Percentiles rank a stretch among this genome's conserved stretches.
These are phyloP conservation scores for Aspergillus ellipticus DNA, from an alignment of 495 filamentous ascomycete genomes.

Conservation along the genomic window DNA sequence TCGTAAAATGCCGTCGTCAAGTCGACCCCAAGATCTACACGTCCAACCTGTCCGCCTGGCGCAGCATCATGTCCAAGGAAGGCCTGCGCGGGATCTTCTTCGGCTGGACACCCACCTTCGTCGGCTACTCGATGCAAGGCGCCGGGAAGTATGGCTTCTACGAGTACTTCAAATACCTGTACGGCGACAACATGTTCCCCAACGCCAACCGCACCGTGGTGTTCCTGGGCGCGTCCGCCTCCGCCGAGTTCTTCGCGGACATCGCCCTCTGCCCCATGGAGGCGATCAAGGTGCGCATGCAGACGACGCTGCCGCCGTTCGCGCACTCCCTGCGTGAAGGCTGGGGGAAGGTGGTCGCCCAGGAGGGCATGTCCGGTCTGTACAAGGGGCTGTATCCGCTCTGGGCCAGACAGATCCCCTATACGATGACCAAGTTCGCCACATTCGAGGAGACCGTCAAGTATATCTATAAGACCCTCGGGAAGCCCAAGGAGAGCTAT, in stretches of 20 bases:
- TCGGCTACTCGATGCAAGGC: conserved; percentile 70
- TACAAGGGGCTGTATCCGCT: conserved; percentile 69
- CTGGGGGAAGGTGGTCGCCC: conserved; percentile 53
- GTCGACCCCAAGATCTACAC: conserved; percentile 68
- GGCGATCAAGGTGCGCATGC: conserved; percentile 71
- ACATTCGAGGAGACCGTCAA: conserved; percentile 68
- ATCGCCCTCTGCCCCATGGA: conserved; percentile 65
- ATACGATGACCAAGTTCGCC: conserved; percentile 76
- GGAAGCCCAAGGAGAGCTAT: conserved; percentile 62
- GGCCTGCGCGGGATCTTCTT: conserved; percentile 69
- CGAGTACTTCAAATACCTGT: conserved; percentile 70
- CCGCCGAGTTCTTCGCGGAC: conserved; percentile 68
- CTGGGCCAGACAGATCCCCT: conserved; percentile 70
- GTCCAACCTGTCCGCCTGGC: conserved; percentile 65
- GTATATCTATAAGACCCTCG: conserved; percentile 57
- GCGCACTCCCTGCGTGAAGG: conserved; percentile 59
- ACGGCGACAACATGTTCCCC: conserved; percentile 62
- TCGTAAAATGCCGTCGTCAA: conserved; percentile 70
- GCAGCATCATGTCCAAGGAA: conserved; percentile 58
- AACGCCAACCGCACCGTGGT: conserved; percentile 58
- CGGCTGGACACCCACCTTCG: conserved; percentile 67
- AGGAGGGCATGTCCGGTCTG: conserved; percentile 57
- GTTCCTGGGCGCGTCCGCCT: conserved; percentile 61
- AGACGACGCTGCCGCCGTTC: conserved; percentile 65
- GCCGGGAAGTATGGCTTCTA: conserved; percentile 77